A percentile compares a stretch with the other conserved stretches of the same genome.
Conservation (phyloP, 2,329 filamentous ascomycete species). For the Parastagonospora avenae region DNA sequence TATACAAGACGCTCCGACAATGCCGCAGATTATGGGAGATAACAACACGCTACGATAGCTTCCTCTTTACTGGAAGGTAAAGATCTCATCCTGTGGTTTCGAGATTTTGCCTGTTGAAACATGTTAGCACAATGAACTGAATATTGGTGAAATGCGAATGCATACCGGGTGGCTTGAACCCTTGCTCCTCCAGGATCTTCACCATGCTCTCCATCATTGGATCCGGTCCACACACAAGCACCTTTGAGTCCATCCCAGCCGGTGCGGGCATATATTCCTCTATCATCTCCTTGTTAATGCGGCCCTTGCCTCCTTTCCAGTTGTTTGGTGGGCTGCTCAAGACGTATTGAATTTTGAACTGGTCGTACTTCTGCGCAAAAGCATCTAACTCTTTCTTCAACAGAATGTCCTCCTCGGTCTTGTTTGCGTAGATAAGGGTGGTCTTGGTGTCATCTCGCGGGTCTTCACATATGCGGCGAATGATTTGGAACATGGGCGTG, state of each 20-base stretch:
- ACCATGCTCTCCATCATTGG: conserved; percentile 15
- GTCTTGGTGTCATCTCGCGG: conserved; percentile 61
- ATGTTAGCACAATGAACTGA: background rate
- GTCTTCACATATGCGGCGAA: conserved; percentile 67
- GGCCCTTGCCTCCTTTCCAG: conserved; percentile 12
- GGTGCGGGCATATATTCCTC: conserved; percentile 9
- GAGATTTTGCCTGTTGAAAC: conserved; percentile 6
- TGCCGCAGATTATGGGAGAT: too few relatives aligned
- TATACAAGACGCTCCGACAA: too few relatives aligned
- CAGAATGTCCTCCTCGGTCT: conserved; percentile 64
- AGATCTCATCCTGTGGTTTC: conserved; percentile 17
- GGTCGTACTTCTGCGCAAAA: conserved; percentile 58
- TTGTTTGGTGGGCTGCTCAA: conserved; percentile 44
- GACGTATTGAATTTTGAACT: conserved; percentile 61
- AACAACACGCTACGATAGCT: background rate
- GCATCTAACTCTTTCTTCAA: conserved; percentile 61
- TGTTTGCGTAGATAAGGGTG: conserved; percentile 65
- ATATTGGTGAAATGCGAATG: background rate
- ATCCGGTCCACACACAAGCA: conserved; percentile 76
- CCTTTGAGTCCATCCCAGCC: conserved; percentile 78
- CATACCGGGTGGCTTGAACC: conserved; percentile 20
- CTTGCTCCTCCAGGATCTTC: conserved; percentile 9
- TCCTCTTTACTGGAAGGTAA: conserved; percentile 7
- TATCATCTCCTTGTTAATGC: conserved; percentile 12
- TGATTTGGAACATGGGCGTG: conserved; percentile 66